A percentile compares a stretch with the other conserved stretches of the same genome.
These are phyloP conservation scores for Rubia yunnanensis DNA, from an alignment of 257 asterid genomes.

Conservation along the genomic window DNA sequence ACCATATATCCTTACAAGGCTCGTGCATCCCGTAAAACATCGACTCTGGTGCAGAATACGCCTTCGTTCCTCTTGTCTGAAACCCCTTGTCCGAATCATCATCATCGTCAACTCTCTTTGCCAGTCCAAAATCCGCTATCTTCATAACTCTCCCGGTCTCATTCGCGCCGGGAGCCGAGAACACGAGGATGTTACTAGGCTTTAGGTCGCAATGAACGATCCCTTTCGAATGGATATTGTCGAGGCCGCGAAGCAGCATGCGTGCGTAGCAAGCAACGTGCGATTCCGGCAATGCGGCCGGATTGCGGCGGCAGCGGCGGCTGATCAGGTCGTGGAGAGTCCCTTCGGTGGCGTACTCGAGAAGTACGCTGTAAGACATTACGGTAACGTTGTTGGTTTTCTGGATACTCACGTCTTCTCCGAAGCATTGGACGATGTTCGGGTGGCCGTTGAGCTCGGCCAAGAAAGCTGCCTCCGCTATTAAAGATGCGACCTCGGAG, in stretches of 20 bases:
- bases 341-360: conserved; percentile 9
- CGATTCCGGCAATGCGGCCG: conserved; percentile 2
- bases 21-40: neutral
- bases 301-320: no score
- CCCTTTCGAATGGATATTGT: conserved; percentile 1
- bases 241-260: neutral
- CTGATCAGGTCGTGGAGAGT: conserved; percentile 2
- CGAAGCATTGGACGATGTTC: neutral
- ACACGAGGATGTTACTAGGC: conserved; percentile 1
- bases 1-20: neutral
- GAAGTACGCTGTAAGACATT: neutral
- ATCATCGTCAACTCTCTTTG: neutral
- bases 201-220: neutral
- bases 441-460: neutral
- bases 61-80: neutral
- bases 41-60: neutral
- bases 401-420: neutral
- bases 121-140: neutral
- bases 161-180: neutral
- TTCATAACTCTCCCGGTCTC: neutral
- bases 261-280: conserved; percentile 4
- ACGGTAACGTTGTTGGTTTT: neutral
- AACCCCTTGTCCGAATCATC: neutral
- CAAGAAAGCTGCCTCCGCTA: neutral
- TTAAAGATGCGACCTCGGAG: neutral